Evolutionary conservation across 257 asterid genomes (phyloP), one percentile per base, ranked within the genome.

Genomic region (Solanum chmielewskii): DNA sequence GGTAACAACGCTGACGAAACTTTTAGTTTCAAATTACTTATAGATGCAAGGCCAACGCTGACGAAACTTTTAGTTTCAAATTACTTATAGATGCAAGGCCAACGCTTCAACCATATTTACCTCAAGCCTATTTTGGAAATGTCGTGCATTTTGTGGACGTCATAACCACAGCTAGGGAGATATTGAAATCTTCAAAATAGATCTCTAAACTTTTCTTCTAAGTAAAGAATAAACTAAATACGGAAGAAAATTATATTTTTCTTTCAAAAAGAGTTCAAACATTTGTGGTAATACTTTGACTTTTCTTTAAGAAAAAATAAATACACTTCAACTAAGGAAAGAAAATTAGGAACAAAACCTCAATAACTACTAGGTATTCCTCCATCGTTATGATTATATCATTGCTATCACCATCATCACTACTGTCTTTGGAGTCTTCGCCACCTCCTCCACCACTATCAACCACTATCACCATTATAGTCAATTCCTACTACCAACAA

Each of bases 101-200:
- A 6, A 89, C 94, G 86, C 76, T 90, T 11, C 84, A 23, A 14
- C 91, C 86, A 1, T 91, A 90, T 8, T 47, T 94, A 59, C 70
- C 89, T 1, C 87, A 88, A 1, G 92, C 88, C 4, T 93, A 90
- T 68, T 93, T 93, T 9, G 94, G 94, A 25, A 89, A 90, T 37
- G 89, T 91, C 0, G 7, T 86, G 41, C 68, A 85, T 18, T 4
- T 59, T 3, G 86, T 25, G 4, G 7, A 83, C 25, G 4, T 60
- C 3, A 21, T 1, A 7, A 59, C 49, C 11, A 64, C 88, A 0
- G 31, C 49, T 0, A 68, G 47, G 11, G 89, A 83, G 84, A 42
- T 41, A 3, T 44, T 76, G 31, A 23, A 76, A 37, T 37, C 39
- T 37, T 35, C 1, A 35, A 35, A 35, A 35, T 35, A 37, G 39